phyloP scores from a whole-genome alignment of 129 eudicot species.

The Deinandra increscens region DNA sequence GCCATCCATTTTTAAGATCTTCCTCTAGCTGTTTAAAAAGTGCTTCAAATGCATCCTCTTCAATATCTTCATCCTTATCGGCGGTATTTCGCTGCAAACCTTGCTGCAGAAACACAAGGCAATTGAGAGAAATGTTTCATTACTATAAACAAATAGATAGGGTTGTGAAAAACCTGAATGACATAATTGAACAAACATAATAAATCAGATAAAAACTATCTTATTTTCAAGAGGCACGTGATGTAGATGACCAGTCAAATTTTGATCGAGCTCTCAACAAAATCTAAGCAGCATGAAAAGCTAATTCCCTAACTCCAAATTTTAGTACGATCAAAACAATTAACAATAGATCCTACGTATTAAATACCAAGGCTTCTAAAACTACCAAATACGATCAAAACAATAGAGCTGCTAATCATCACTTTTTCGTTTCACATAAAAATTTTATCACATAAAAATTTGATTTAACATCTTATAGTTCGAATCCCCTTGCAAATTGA shows the following conservation, averaged over 20 bases:
- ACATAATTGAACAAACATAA: not conserved
- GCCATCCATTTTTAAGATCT: conserved; percentile 82
- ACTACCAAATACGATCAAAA: too few relatives aligned
- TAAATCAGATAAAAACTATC: not conserved
- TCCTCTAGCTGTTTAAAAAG: conserved; percentile 84
- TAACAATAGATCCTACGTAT: not conserved
- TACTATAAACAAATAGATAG: not conserved
- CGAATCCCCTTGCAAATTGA: conserved; percentile 10
- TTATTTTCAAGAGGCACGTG: not conserved
- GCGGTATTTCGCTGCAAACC: conserved; percentile 30
- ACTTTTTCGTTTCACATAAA: too few relatives aligned
- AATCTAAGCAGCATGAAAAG: not conserved
- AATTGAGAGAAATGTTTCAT: not conserved
- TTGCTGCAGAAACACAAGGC: conserved; percentile 38
- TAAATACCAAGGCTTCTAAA: not conserved
- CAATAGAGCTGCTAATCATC: too few relatives aligned
- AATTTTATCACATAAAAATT: not conserved
- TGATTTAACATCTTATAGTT: not conserved
- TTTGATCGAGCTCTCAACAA: not conserved
- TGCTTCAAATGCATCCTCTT: conserved; percentile 93
- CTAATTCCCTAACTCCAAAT: not conserved
- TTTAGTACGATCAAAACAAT: not conserved
- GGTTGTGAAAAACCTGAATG: not conserved
- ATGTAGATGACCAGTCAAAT: not conserved
- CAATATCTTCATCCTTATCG: conserved; percentile 52